Evolutionary conservation across 1,139 yeast species (phyloP), one percentile per base, ranked within the genome.

Genomic region (Kodamaea fungicola): DNA sequence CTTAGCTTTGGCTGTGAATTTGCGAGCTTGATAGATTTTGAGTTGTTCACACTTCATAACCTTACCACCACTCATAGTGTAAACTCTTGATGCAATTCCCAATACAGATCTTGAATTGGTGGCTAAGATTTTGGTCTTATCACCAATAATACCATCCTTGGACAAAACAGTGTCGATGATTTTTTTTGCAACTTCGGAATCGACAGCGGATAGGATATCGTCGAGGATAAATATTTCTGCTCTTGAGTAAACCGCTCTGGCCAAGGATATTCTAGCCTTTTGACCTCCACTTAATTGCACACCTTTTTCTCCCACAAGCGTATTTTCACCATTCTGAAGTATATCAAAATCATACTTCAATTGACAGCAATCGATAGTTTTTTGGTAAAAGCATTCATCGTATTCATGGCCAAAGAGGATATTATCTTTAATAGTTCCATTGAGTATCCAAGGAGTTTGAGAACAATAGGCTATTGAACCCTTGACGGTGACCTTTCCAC

Each of bases 391-490:
- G 2, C 19, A 44, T 6, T 44, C 42, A 21, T 55, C 51, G 29
- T 38, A 55, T 24, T 43, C 45, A 32, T 46, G 46, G 2, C 60
- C 60, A 34, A 55, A 55, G 16, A 54, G 40, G 29, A 55, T 54
- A 32, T 55, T 54, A 33, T 52, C 59, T 28, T 45, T 44, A 9
- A 55, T 48, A 10, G 55, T 34, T 5, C 52, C 46, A 42, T 55
- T 55, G 37, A 54, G 42, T 10, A 55, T 47, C 50, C 59, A 52
- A 1, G 59, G 56, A 22, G 37, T 42, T 39, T 50, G 64, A 2
- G 61, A 43, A 35, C 61, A 54, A 41, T 57, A 59, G 1, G 64
- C 62, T 21, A 56, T 38, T 1, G 50, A 31, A 4, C 64, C 64
- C 30, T 47, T 49, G n/a, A 52, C 47, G 8, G 38, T 31, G 3